phyloP scores from a whole-genome alignment of 1,139 yeast species.

The Candida glucosophila region DNA sequence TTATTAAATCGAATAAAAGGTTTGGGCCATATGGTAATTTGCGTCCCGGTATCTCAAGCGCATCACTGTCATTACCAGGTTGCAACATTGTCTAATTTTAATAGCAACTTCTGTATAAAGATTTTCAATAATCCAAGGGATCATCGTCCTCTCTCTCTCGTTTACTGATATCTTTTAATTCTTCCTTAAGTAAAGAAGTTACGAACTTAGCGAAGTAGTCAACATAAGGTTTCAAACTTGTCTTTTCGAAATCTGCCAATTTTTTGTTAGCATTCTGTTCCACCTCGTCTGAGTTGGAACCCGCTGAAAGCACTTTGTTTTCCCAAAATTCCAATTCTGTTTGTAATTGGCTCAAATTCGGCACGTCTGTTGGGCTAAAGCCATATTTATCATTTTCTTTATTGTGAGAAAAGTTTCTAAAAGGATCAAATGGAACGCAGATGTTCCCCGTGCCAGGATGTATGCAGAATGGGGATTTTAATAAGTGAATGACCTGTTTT shows the following conservation, averaged over 20 bases:
- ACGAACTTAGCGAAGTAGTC: slow-evolving; percentile 65
- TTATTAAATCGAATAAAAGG: too few relatives aligned
- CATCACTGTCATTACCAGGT: too few relatives aligned
- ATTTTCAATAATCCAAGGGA: slow-evolving; percentile 21
- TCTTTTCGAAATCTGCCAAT: slow-evolving; percentile 47
- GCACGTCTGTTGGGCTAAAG: slow-evolving; percentile 76
- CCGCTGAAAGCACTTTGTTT: too few relatives aligned
- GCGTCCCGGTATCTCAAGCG: too few relatives aligned
- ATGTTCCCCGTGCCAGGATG: slow-evolving; percentile 98
- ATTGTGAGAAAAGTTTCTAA: slow-evolving; percentile 25
- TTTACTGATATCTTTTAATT: slow-evolving; percentile 34
- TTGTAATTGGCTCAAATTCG: slow-evolving; percentile 59
- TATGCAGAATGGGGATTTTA: slow-evolving; percentile 95
- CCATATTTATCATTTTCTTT: slow-evolving; percentile 35
- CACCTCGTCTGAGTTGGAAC: slow-evolving; percentile 1
- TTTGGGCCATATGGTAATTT: too few relatives aligned
- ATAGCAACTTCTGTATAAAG: too few relatives aligned
- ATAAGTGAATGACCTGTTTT: slow-evolving; percentile 78
- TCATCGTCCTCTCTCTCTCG: slow-evolving; percentile 34
- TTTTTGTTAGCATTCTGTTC: slow-evolving; percentile 14
- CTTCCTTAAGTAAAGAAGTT: slow-evolving; percentile 45
- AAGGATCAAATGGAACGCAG: slow-evolving; percentile 85
- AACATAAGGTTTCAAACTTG: slow-evolving; percentile 67
- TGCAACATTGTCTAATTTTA: too few relatives aligned
- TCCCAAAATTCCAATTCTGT: slow-evolving; percentile 44